Base-by-base conservation (phyloP, 2,329 filamentous ascomycete species). In the Verticillium alfalfae region DNA sequence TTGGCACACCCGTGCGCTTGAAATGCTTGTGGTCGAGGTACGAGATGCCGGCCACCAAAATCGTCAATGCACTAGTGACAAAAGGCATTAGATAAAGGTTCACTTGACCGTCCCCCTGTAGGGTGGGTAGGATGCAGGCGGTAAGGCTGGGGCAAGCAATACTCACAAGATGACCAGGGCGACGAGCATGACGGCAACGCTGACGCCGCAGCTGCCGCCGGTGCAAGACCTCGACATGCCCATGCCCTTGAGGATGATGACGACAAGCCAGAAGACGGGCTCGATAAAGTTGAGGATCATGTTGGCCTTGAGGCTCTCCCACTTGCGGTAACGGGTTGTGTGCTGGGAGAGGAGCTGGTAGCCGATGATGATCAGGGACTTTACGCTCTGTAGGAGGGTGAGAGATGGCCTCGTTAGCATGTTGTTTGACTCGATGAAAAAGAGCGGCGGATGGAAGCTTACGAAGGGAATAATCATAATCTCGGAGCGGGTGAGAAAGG, bases 321-420 rank as follows among this genome's bases (percentile, higher is more conserved):
- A 80, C 60, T 68, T 70, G 13, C 68, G 62, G 59, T 78, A 70
- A 1, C 65, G 63, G 5, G 62, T 45, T 13, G 72, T 64, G 61
- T 78, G 73, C 49, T 75, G 71, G 34, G 73, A 74, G 2, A 77
- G 64, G 55, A 80, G 63, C 61, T 78, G 73, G 63, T 80, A 80
- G 9, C 63, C 54, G 62, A 80, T 70, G 60, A 80, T 68, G 52
- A 77, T 62, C 31, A 79, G 65, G 1, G 74, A 76, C 67, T 79
- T 79, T 34, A 71, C 68, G 41, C 66, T 66, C 72, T 73, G 60
- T 13, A 37, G 5, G 36, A 26, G 7, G 45, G n/a, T 6, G 36
- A 9, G 36, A 9, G 36, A 9, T 45, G 13, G 8, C 16, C 12
- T 52, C 1, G 18, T 52, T 22, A 26, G 45, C 18, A 6, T 16